A percentile compares a stretch with the other conserved stretches of the same genome.
These are phyloP conservation scores for Cutaneotrichosporon sp. DNA, from an alignment of 1,284 basidiomycete genomes.

Conservation along the genomic window DNA sequence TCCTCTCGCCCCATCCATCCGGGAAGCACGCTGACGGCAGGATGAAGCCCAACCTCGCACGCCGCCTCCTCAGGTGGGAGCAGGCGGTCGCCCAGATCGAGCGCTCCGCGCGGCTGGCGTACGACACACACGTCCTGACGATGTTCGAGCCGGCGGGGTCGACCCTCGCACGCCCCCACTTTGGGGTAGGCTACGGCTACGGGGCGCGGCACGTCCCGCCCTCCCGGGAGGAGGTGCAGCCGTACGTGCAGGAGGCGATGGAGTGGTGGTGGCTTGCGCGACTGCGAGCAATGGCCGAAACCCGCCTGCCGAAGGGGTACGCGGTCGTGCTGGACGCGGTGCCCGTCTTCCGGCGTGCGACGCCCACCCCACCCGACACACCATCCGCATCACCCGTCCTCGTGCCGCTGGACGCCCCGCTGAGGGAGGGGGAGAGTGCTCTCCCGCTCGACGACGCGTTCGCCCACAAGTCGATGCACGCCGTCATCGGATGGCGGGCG, in stretches of 20 bases:
- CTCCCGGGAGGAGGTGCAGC: neutral
- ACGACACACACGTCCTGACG: slow-evolving; percentile 1
- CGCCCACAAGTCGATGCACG: slow-evolving; percentile 1
- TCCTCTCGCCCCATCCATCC: neutral
- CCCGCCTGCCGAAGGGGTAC: neutral
- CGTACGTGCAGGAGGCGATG: slow-evolving; percentile 2
- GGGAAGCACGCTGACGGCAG: neutral
- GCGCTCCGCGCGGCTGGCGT: neutral
- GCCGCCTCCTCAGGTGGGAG: neutral
- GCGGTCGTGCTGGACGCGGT: neutral
- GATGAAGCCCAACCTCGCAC: neutral
- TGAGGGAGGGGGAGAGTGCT: neutral
- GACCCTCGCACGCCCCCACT: neutral
- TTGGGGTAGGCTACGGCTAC: neutral
- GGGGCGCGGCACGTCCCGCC: neutral
- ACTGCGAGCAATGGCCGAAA: neutral
- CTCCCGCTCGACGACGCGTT: neutral
- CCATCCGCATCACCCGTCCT: neutral
- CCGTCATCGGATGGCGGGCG: neutral
- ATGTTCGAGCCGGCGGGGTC: slow-evolving; percentile 1
- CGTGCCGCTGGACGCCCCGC: neutral
- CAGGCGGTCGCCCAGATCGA: neutral
- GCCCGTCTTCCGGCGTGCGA: neutral
- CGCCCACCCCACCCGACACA: neutral
- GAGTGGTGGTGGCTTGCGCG: slow-evolving; percentile 1